Percentiles rank a stretch among this genome's conserved stretches.
Evolutionary conservation across 371 early-diverging fungal species (phyloP).

Genomic region (Mucor indicus): DNA sequence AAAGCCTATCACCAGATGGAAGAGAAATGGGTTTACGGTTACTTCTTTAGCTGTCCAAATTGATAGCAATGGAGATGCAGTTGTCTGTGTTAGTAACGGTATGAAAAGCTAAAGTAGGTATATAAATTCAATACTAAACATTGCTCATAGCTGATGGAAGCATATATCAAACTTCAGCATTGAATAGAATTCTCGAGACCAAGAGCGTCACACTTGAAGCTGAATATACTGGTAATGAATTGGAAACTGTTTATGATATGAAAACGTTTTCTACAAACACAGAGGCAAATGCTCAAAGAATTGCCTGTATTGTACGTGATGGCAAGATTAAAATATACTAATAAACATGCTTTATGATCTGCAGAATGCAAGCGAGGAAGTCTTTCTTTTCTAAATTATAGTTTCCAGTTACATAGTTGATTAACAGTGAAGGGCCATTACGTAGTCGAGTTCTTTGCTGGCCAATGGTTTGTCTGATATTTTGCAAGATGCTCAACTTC

Average conservation of each 20-base stretch:
- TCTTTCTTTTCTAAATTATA: too few species aligned
- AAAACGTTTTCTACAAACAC: conserved; percentile 11
- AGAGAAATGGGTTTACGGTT: conserved; percentile 27
- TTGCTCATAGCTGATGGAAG: conserved; percentile 38
- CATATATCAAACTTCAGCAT: conserved; percentile 30
- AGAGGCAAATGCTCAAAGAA: conserved; percentile 6
- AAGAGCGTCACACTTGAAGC: conserved; percentile 4
- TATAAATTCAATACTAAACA: neutral
- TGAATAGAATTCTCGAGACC: neutral
- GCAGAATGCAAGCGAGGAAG: too few species aligned
- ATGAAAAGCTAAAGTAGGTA: too few species aligned
- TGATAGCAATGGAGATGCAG: conserved; percentile 24
- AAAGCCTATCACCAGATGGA: conserved; percentile 22
- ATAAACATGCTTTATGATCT: too few species aligned
- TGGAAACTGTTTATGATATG: conserved; percentile 29
- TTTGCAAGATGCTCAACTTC: too few species aligned
- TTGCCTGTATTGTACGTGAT: conserved; percentile 33
- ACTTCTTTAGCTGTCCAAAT: conserved; percentile 21
- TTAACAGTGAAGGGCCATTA: too few species aligned
- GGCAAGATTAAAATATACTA: conserved; percentile 37
- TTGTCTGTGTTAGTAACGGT: conserved; percentile 31
- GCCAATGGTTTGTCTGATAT: too few species aligned
- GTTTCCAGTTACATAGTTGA: too few species aligned
- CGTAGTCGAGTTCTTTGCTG: too few species aligned
- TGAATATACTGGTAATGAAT: conserved; percentile 41